phyloP scores from a whole-genome alignment of 768 basidiomycete species.

The Cystofilobasidium bisporidii region DNA sequence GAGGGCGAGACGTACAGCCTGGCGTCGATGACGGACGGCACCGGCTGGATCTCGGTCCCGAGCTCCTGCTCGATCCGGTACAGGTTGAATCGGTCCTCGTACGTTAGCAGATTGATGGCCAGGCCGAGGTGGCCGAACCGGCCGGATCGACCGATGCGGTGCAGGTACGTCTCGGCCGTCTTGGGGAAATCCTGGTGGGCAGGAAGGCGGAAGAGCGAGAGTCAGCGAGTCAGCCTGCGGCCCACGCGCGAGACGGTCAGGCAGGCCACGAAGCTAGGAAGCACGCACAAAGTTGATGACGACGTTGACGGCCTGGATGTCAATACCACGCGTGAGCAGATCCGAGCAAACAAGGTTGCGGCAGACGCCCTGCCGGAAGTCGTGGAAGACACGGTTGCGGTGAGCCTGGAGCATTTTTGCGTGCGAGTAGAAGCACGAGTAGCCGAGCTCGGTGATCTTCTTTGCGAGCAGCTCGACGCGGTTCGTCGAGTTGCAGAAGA shows the following conservation, averaged over 20 bases:
- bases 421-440: conserved; percentile 99
- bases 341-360: conserved; percentile 96
- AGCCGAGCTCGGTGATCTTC: conserved; percentile 98
- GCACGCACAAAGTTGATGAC: conserved; percentile 82
- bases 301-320: conserved; percentile 99
- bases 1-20: conserved; percentile 81
- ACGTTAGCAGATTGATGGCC: conserved; percentile 95
- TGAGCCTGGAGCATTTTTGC: conserved; percentile 99
- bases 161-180: conserved; percentile 96
- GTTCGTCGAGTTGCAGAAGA: conserved; percentile 99
- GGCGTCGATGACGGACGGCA: conserved; percentile 82
- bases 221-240: not conserved
- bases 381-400: conserved; percentile 99
- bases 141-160: conserved; percentile 94
- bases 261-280: no score
- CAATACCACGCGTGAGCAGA: conserved; percentile 95
- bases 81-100: conserved; percentile 94
- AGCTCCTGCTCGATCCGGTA: conserved; percentile 98
- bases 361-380: conserved; percentile 96
- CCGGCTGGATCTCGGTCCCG: conserved; percentile 93
- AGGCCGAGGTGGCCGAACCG: conserved; percentile 94
- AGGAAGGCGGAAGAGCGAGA: not conserved
- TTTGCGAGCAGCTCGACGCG: conserved; percentile 98
- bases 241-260: no score
- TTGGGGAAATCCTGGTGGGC: conserved; percentile 65